Evolutionary conservation across 192 early-diverging fungal genomes (phyloP).

Genomic region (Coemansia asiatica): DNA sequence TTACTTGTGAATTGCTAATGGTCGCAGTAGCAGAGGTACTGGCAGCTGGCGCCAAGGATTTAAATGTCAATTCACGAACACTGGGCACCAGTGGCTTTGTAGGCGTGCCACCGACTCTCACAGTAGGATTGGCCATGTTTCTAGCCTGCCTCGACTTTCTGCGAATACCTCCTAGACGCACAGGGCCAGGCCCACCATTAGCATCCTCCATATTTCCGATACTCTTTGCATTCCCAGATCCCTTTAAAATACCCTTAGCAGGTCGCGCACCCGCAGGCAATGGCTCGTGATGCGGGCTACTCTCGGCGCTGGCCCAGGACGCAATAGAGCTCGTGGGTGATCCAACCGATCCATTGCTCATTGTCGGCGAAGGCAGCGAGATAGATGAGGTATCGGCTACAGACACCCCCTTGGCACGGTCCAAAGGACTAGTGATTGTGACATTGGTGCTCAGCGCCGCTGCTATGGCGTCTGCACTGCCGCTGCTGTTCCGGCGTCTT

Average conservation of each 20-base stretch:
- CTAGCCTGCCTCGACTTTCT: conserved; percentile 43
- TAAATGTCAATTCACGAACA: conserved; percentile 39
- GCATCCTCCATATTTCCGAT: neutral
- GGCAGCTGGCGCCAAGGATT: conserved; percentile 26
- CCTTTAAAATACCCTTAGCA: conserved; percentile 47
- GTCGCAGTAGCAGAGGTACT: conserved; percentile 3
- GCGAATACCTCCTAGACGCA: conserved; percentile 38
- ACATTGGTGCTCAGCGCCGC: conserved; percentile 8
- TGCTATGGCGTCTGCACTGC: conserved; percentile 9
- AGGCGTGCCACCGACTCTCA: conserved; percentile 18
- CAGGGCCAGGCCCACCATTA: conserved; percentile 17
- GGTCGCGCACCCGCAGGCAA: conserved; percentile 39
- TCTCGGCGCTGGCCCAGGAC: conserved; percentile 44
- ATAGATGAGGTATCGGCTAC: conserved; percentile 15
- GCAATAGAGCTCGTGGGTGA: conserved; percentile 40
- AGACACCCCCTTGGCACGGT: conserved; percentile 9
- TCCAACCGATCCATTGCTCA: conserved; percentile 15
- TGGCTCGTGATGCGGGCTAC: conserved; percentile 49
- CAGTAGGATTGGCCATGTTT: conserved; percentile 30
- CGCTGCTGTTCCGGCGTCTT: neutral
- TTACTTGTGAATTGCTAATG: conserved; percentile 1
- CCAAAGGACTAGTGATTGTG: conserved; percentile 23
- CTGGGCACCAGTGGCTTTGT: conserved; percentile 17
- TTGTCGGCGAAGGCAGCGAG: conserved; percentile 36
- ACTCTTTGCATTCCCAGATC: neutral